phyloP scores from a whole-genome alignment of 1,284 basidiomycete species.

The Sporisorium scitamineum region DNA sequence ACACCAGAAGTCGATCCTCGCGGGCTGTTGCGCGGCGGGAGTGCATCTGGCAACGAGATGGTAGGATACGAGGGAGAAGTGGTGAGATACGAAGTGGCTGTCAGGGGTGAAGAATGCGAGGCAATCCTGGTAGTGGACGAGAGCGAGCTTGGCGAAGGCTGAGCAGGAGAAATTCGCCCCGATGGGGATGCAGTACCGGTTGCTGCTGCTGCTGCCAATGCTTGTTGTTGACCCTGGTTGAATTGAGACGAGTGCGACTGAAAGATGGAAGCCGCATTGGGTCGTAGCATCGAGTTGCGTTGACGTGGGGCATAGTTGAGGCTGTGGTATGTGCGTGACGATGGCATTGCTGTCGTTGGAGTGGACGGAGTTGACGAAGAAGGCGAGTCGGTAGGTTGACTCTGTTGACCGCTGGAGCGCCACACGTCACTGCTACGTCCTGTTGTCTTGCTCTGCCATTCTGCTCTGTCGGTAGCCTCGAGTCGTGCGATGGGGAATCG shows the following conservation, averaged over 20 bases:
- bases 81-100: conserved; percentile 15
- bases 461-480: conserved; percentile 21
- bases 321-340: conserved; percentile 30
- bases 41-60: conserved; percentile 18
- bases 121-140: background rate
- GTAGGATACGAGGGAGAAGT: conserved; percentile 29
- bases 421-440: conserved; percentile 7
- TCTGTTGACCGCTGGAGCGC: background rate
- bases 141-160: background rate
- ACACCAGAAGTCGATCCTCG: background rate
- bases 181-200: background rate
- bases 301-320: conserved; percentile 33
- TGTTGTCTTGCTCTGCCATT: conserved; percentile 23
- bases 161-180: conserved; percentile 3
- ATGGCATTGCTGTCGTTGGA: conserved; percentile 6
- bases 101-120: conserved; percentile 7
- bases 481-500: conserved; percentile 28
- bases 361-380: conserved; percentile 23
- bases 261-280: conserved; percentile 21
- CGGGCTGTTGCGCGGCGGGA: conserved; percentile 4
- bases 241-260: conserved; percentile 22
- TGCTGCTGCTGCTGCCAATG: background rate
- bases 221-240: background rate
- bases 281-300: conserved; percentile 25
- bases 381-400: conserved; percentile 1